Evolutionary conservation across 129 eudicot genomes (phyloP), one percentile per base, ranked within the genome.

Genomic region (Chrysanthemum lavandulifolium): DNA sequence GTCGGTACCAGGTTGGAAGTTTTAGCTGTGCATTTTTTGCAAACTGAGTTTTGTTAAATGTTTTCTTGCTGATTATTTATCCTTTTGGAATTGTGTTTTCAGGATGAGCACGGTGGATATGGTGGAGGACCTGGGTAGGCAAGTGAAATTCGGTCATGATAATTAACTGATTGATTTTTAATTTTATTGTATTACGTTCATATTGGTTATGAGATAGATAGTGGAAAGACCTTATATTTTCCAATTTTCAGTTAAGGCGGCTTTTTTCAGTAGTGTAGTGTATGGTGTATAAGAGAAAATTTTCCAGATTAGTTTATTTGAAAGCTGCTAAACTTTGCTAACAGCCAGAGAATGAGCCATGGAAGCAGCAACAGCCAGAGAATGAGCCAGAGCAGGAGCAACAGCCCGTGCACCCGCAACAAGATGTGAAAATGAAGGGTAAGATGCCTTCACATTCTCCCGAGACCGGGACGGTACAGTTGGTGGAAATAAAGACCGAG

Each of bases 61-160:
- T 11, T 27, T n/a, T 51, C n/a, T n/a, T 18, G 12, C 36, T 61
- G 29, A 45, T 66, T 15, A 61, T 29, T 11, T 43, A 65, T 54
- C 31, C 33, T 51, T 47, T 54, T 61, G 62, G 79, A 61, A 33
- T 29, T 59, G 29, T 67, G 23, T 59, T 68, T 61, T 66, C 81
- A 94, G 99, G 97, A 90, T 71, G 85, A 77, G 59, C 72, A 86
- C 64, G 99, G 99, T 79, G 99, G 99, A 60, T 94, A 87, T 80
- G 89, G 97, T 29, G 99, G 99, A 68, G 99, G 99, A 78, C 99
- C 99, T 65, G 97, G 99, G 71, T 97, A 94, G 91, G 99, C 71
- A 67, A 76, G 89, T 74, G 51, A 73, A 2, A 36, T 56, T n/a
- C 27, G 6, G 4, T 36, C 33, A 19, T 40, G 64, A 33, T 74